Conservation (phyloP, 2,329 filamentous ascomycete genomes). For the Arthrobotrys iridis region DNA sequence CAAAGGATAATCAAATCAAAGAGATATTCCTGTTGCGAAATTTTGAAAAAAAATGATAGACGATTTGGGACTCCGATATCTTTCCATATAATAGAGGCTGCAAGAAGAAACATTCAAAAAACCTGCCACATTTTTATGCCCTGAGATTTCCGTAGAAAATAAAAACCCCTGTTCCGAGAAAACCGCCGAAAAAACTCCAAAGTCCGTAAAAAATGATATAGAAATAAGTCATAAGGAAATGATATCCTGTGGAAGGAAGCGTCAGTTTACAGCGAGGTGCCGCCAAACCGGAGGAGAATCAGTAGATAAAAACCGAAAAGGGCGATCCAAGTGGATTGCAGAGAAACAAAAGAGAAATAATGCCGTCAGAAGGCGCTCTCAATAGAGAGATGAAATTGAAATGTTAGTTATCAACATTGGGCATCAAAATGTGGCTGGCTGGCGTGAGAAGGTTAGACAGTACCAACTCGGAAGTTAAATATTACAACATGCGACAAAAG, state of each 20-base stretch:
- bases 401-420: constrained; percentile 9
- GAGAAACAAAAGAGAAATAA: constrained; percentile 37
- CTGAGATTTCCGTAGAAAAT: not conserved
- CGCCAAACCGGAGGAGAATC: not conserved
- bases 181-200: constrained; percentile 1
- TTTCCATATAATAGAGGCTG: constrained; percentile 4
- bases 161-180: not conserved
- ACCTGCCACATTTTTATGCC: constrained; percentile 12
- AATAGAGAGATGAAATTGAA: not conserved
- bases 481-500: constrained; percentile 16
- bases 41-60: not conserved
- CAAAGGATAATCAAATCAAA: not conserved
- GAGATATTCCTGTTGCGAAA: not conserved
- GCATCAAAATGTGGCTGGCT: constrained; percentile 18
- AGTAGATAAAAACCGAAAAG: not conserved
- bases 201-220: constrained; percentile 6
- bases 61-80: not conserved
- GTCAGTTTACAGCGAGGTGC: not conserved
- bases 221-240: constrained; percentile 1
- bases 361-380: constrained; percentile 40
- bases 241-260: not conserved
- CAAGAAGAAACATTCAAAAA: not conserved
- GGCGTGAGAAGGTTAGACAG: not conserved
- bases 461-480: too few relatives aligned
- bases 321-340: not conserved